Evolutionary conservation across 2,329 filamentous ascomycete genomes (phyloP).

Genomic region (Ascochyta rabiei): DNA sequence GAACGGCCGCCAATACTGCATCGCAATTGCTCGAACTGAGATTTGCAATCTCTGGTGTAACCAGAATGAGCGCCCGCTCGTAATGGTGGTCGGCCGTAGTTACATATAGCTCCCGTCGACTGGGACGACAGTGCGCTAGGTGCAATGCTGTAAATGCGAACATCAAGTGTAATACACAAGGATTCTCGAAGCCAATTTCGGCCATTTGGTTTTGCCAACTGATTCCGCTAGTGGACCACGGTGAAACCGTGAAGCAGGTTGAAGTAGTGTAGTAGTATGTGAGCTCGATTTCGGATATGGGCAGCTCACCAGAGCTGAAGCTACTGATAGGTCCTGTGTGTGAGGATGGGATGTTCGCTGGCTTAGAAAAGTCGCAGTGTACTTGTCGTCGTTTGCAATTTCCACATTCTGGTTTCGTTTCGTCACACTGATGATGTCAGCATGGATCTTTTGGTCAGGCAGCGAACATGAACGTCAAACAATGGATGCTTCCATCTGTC

Average conservation of each 20-base stretch:
- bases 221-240: slow-evolving; percentile 19
- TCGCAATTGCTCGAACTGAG: slow-evolving; percentile 30
- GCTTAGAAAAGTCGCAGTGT: slow-evolving; percentile 26
- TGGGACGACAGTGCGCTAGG: slow-evolving; percentile 29
- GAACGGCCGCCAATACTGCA: slow-evolving; percentile 30
- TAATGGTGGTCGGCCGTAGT: slow-evolving; percentile 31
- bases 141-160: slow-evolving; percentile 36
- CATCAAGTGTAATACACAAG: slow-evolving; percentile 30
- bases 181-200: slow-evolving; percentile 26
- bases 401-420: slow-evolving; percentile 31
- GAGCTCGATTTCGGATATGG: slow-evolving; percentile 32
- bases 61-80: slow-evolving; percentile 23
- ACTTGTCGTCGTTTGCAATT: slow-evolving; percentile 34
- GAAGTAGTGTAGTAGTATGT: slow-evolving; percentile 37
- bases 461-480: neutral
- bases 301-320: slow-evolving; percentile 4
- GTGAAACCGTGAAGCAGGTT: slow-evolving; percentile 30
- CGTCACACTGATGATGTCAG: slow-evolving; percentile 34
- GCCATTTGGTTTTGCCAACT: slow-evolving; percentile 26
- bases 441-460: neutral
- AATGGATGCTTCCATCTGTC: no score
- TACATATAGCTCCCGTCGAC: slow-evolving; percentile 23
- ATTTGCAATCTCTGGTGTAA: slow-evolving; percentile 29
- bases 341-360: neutral
- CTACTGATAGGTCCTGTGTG: neutral